Percentiles rank a stretch among this genome's conserved stretches.
phyloP scores from a whole-genome alignment of 345 rosid species.

The Lagerstroemia speciosa region DNA sequence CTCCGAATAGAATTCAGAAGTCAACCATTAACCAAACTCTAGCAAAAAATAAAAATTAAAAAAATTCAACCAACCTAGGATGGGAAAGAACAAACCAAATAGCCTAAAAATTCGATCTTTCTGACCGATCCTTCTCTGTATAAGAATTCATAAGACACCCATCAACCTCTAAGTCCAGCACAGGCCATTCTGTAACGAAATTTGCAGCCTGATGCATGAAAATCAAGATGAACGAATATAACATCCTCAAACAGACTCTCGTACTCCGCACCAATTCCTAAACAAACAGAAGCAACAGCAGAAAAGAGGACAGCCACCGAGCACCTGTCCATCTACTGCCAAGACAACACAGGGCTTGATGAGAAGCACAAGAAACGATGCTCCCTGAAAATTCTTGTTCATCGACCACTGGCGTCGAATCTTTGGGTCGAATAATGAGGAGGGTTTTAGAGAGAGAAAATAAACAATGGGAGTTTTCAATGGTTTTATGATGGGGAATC shows the following conservation, averaged over 20 bases:
- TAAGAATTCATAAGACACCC: neutral
- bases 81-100: neutral
- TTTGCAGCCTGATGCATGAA: neutral
- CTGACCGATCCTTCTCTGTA: neutral
- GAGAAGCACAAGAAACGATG: neutral
- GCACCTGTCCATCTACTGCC: neutral
- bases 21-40: neutral
- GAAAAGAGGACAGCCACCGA: neutral
- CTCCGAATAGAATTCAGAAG: neutral
- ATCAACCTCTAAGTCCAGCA: neutral
- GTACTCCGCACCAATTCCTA: neutral
- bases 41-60: too few species aligned
- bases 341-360: neutral
- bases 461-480: neutral
- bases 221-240: neutral
- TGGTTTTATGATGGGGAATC: neutral
- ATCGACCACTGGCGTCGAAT: neutral
- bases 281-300: neutral
- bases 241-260: neutral
- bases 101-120: neutral
- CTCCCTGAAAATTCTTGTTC: neutral
- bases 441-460: neutral
- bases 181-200: neutral
- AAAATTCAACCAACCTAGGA: neutral
- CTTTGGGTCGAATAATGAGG: neutral